Percentiles rank a stretch among this genome's conserved stretches.
Evolutionary conservation across 129 eudicot genomes (phyloP).

Genomic region (Rutidosis leptorrhynchoides): DNA sequence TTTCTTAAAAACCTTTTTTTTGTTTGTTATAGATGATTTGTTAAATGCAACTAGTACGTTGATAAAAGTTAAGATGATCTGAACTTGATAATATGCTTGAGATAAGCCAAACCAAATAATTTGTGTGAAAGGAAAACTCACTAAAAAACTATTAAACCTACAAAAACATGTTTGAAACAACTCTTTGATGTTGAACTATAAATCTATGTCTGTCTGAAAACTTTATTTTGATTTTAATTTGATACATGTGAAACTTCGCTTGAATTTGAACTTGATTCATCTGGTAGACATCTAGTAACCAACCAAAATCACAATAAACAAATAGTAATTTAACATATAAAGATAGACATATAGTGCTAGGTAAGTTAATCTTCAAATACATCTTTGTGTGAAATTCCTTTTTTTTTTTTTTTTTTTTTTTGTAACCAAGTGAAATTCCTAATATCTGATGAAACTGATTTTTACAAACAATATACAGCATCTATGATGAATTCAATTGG

Average conservation of each 20-base stretch:
- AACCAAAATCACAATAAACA: neutral
- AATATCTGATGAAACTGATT: neutral
- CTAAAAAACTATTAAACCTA: neutral
- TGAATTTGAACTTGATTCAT: neutral
- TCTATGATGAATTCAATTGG: neutral
- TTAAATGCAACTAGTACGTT: neutral
- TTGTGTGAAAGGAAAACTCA: neutral
- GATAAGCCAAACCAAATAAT: neutral
- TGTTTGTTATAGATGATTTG: neutral
- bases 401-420: no score
- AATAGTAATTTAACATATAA: no score
- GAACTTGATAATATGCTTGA: neutral
- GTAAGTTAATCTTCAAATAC: neutral
- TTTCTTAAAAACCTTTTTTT: neutral
- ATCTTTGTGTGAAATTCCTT: neutral
- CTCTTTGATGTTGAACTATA: neutral
- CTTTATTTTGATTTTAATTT: neutral
- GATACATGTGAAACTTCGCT: neutral
- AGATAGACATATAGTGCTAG: neutral
- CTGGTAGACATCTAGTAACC: neutral
- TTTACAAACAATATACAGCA: no score
- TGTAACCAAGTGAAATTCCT: no score
- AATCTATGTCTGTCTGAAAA: neutral
- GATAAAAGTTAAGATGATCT: neutral
- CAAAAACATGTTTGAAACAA: neutral